Evolutionary conservation across 1,139 yeast species (phyloP).

Genomic region (Yamadazyma spencermartinsiae): DNA sequence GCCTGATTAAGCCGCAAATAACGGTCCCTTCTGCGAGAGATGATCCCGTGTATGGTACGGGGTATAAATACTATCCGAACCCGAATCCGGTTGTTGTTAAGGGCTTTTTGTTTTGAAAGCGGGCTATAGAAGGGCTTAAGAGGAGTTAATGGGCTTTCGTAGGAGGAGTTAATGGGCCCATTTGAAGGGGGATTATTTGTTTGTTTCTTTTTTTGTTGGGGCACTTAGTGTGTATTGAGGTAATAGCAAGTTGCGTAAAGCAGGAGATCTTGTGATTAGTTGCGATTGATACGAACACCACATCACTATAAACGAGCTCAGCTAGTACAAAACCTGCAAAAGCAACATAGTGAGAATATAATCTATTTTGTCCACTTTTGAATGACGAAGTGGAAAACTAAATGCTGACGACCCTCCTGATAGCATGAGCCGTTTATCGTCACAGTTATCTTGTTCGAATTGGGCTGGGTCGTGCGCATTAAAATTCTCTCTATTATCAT

Average conservation of each 20-base stretch:
- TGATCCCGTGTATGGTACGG: not conserved
- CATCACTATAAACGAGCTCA: too few species aligned
- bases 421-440: too few species aligned
- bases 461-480: too few species aligned
- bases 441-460: too few species aligned
- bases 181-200: not conserved
- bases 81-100: too few species aligned
- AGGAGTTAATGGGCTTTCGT: not conserved
- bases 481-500: too few species aligned
- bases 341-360: not conserved
- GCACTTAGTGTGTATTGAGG: not conserved
- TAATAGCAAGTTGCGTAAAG: not conserved
- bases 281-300: not conserved
- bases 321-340: too few species aligned
- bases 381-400: too few species aligned
- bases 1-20: not conserved
- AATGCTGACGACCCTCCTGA: too few species aligned
- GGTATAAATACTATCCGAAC: not conserved
- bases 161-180: not conserved
- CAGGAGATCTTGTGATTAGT: not conserved
- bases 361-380: too few species aligned
- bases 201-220: not conserved
- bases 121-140: too few species aligned
- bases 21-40: not conserved
- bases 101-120: too few species aligned